Percentiles rank a stretch among this genome's conserved stretches.
These are phyloP conservation scores for Hsuehochloa calcarea DNA, from an alignment of 176 grass and related monocot genomes.

Conservation along the genomic window DNA sequence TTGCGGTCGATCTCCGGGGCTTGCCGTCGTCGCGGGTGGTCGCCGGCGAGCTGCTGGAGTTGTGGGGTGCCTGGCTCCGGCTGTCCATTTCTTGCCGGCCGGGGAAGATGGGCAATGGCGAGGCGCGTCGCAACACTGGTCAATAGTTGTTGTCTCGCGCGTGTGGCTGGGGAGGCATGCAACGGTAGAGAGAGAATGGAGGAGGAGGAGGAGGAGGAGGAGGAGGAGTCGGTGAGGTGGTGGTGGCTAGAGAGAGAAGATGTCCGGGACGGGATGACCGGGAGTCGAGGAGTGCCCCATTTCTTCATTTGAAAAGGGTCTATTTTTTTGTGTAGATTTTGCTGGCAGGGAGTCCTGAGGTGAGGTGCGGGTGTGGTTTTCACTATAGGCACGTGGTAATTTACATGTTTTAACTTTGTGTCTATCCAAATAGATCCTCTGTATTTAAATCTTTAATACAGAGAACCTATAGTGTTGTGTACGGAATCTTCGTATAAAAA, in stretches of 20 bases:
- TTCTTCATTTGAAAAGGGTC: constrained; percentile 18
- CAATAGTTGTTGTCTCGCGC: constrained; percentile 23
- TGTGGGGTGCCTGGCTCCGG: constrained; percentile 45
- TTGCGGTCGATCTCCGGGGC: constrained; percentile 62
- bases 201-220: too few relatives aligned
- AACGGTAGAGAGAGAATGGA: constrained; percentile 27
- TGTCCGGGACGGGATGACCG: background rate
- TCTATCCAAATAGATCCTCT: too few relatives aligned
- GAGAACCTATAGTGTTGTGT: too few relatives aligned
- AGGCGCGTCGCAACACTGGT: background rate
- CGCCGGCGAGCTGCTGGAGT: constrained; percentile 38
- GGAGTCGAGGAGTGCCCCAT: constrained; percentile 22
- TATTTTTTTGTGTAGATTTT: too few relatives aligned
- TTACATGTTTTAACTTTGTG: too few relatives aligned
- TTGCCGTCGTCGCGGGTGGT: constrained; percentile 51
- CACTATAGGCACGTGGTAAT: too few relatives aligned
- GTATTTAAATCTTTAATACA: too few relatives aligned
- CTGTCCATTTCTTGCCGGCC: constrained; percentile 51
- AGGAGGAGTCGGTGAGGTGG: background rate
- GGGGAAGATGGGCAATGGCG: constrained; percentile 28
- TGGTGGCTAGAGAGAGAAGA: background rate
- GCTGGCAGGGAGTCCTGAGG: too few relatives aligned
- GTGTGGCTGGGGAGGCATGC: constrained; percentile 33
- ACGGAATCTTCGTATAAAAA: too few relatives aligned
- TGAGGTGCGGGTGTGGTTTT: too few relatives aligned